These are phyloP conservation scores for Leucocoprinus sp. DNA, from an alignment of 768 basidiomycete species.

Conservation along the genomic window DNA sequence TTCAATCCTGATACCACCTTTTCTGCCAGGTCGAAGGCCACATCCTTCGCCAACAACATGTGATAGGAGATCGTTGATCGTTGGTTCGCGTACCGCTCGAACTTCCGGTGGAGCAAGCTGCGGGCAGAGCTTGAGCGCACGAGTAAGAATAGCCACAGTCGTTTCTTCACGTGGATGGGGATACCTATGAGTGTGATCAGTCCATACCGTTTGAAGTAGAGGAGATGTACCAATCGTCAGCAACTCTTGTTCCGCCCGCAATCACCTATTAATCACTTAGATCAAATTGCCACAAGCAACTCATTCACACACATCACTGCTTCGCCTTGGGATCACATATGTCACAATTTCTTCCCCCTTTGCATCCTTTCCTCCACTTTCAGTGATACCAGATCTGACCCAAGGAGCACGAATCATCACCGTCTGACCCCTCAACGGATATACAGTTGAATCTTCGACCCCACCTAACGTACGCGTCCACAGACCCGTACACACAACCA, in stretches of 20 bases:
- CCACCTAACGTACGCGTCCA: constrained; percentile 72
- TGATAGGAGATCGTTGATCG: constrained; percentile 39
- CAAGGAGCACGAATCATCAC: constrained; percentile 66
- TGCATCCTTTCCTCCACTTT: constrained; percentile 22
- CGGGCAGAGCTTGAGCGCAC: constrained; percentile 42
- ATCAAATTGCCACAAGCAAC: not conserved
- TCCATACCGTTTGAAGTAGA: not conserved
- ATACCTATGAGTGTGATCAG: constrained; percentile 34
- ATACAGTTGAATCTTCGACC: constrained; percentile 66
- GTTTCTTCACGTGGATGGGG: constrained; percentile 58
- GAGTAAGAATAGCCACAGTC: constrained; percentile 48
- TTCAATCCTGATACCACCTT: constrained; percentile 55
- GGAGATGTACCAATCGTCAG: constrained; percentile 49
- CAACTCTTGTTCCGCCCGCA: constrained; percentile 50
- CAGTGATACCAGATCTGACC: constrained; percentile 48
- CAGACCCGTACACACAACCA: constrained; percentile 67
- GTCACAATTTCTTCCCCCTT: constrained; percentile 34
- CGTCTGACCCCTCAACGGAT: constrained; percentile 80
- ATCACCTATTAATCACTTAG: constrained; percentile 29
- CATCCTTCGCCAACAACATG: constrained; percentile 45
- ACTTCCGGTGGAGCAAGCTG: constrained; percentile 51
- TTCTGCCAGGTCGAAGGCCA: constrained; percentile 48
- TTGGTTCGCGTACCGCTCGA: constrained; percentile 36
- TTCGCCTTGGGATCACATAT: constrained; percentile 57
- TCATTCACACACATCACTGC: constrained; percentile 37